Base-by-base conservation (phyloP, 192 early-diverging fungal species). In the Coemansia sp. region DNA sequence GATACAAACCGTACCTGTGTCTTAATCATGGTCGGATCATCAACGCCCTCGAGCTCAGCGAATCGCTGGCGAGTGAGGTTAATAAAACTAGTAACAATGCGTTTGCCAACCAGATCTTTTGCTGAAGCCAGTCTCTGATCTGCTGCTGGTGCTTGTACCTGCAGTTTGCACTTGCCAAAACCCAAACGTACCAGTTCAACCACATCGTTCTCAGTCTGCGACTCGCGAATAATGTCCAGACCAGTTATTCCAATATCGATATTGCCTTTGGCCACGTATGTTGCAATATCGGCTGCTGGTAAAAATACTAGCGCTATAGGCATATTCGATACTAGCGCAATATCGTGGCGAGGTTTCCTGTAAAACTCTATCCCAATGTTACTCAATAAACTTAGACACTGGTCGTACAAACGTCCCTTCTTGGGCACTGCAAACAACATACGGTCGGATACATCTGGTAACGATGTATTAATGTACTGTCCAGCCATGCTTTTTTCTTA, bases 161-260 rank as follows among this genome's bases (percentile, higher is more conserved):
- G 88, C 68, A 99, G 84, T 34, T 88, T 85, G 82, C 97, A 99
- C 52, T 89, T 90, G 26, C 97, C 97, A 83, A 99, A 99, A 7
- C 93, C 94, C 31, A 93, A 81, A 19, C 90, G 81, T 48, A 89
- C 52, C 54, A 93, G 82, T 67, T 90, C 85, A 6, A 76, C 78
- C 49, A 87, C 76, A 56, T 91, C 90, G 53, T 91, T 88, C 38
- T 88, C 61, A 4, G 84, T 86, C 54, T 86, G 86, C 12, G 86
- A 85, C 72, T 98, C 97, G 30, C 88, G 86, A 23, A 96, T 87
- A 85, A 98, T 96, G 71, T 98, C 96, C 72, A 95, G 86, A 14
- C 97, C 97, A 6, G 96, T 97, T 58, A 99, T 97, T 7, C 97
- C 97, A 49, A 99, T 62, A 73, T 99, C 97, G 12, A 98, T 91